A percentile compares a stretch with the other conserved stretches of the same genome.
Conservation (phyloP, 2,329 filamentous ascomycete genomes). For the Venturia effusa region DNA sequence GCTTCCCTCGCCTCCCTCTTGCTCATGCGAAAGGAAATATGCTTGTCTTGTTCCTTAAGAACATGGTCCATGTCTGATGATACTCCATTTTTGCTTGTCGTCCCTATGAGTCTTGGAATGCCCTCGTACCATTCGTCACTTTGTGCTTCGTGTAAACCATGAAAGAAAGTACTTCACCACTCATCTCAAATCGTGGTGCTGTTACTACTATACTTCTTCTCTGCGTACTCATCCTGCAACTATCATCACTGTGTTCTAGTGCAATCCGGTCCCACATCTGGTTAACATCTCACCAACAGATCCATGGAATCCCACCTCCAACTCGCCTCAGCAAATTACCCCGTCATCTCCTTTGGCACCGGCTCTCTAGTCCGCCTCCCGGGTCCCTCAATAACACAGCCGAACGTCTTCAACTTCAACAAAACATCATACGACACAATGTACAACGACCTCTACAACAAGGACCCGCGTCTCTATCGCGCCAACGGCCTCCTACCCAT, state of each 20-base stretch:
- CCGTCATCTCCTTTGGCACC: constrained; percentile 97
- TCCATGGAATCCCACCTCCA: constrained; percentile 99
- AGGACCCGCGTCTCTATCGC: constrained; percentile 78
- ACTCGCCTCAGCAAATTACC: constrained; percentile 70
- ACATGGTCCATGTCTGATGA: not conserved
- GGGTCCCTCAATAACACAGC: constrained; percentile 80
- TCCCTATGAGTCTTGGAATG: not conserved
- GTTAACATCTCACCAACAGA: constrained; percentile 29
- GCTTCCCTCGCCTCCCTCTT: not conserved
- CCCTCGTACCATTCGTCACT: no score
- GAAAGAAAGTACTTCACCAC: not conserved
- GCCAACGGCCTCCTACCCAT: constrained; percentile 93
- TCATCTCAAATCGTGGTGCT: not conserved
- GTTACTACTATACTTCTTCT: not conserved
- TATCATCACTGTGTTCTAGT: constrained; percentile 4
- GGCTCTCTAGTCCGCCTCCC: constrained; percentile 89
- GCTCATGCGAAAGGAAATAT: not conserved
- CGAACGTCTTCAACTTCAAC: constrained; percentile 98
- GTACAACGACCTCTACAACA: constrained; percentile 78
- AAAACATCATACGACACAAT: constrained; percentile 91
- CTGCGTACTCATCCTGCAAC: not conserved
- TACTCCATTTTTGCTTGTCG: not conserved
- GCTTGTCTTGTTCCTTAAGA: not conserved
- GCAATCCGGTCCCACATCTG: constrained; percentile 14
- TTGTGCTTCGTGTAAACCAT: not conserved